Evolutionary conservation across 139 green algal species (phyloP).

Genomic region (Chlorella ohadii): DNA sequence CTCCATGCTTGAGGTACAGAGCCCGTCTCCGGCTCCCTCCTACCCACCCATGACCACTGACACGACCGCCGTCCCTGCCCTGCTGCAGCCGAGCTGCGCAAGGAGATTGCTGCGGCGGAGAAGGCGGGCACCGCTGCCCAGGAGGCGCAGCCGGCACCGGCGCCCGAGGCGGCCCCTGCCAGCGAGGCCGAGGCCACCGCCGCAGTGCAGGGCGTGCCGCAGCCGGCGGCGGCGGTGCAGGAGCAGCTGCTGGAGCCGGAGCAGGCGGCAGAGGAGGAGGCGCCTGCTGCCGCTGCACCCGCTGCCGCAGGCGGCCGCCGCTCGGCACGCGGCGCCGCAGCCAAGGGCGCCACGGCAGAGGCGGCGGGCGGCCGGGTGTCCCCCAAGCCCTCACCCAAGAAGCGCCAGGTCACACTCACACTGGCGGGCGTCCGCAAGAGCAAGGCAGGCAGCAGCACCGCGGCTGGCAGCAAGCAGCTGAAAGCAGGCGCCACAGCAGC

Average conservation of each 20-base stretch:
- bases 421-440: not conserved
- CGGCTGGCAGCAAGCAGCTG: conserved; percentile 1
- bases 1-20: no score
- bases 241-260: conserved; percentile 18
- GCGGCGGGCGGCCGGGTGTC: not conserved
- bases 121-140: no score
- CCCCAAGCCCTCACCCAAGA: not conserved
- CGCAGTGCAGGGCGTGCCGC: not conserved
- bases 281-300: not conserved
- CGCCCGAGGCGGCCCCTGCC: no score
- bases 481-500: not conserved
- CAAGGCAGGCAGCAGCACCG: not conserved
- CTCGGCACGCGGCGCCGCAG: not conserved
- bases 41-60: no score
- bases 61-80: no score
- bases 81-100: conserved; percentile 15
- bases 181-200: not conserved
- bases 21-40: no score
- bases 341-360: not conserved
- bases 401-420: not conserved
- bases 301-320: not conserved
- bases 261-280: not conserved
- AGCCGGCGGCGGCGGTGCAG: not conserved
- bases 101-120: conserved; percentile 9
- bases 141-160: not conserved